These are phyloP conservation scores for Nakataea oryzae DNA, from an alignment of 2,329 filamentous ascomycete species.

Conservation along the genomic window DNA sequence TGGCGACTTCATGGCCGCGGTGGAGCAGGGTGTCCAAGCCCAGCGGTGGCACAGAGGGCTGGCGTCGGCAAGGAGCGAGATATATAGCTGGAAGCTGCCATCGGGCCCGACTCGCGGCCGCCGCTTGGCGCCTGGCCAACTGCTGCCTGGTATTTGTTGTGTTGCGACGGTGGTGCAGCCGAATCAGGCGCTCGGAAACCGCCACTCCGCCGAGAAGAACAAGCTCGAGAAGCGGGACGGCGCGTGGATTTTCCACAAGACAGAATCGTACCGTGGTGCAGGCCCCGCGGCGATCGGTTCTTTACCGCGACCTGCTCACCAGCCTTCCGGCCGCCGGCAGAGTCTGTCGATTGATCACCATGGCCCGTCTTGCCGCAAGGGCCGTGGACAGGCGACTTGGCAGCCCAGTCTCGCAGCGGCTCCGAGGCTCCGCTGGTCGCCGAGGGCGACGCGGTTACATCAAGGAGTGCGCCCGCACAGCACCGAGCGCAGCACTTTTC, in stretches of 20 bases:
- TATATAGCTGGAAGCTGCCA: not conserved
- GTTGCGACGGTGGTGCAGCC: not conserved
- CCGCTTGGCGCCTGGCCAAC: not conserved
- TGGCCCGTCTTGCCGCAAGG: not conserved
- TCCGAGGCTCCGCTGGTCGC: too few species aligned
- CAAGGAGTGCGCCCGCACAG: not conserved
- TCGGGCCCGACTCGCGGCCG: too few species aligned
- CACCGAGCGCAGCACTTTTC: not conserved
- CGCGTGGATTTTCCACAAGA: not conserved
- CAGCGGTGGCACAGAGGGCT: too few species aligned
- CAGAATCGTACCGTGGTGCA: not conserved
- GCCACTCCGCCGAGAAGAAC: not conserved
- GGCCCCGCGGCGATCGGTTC: not conserved
- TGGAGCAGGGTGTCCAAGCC: not conserved
- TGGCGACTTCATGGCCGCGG: not conserved
- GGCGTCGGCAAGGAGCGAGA: not conserved
- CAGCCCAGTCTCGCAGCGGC: not conserved
- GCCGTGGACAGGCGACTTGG: not conserved
- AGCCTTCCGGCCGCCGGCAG: too few species aligned
- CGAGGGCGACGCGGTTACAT: not conserved
- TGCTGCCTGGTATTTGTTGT: not conserved
- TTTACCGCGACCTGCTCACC: not conserved
- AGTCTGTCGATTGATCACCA: not conserved
- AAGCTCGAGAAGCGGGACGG: not conserved
- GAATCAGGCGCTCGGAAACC: not conserved